Base-by-base conservation (phyloP, 2,329 filamentous ascomycete genomes). In the Salinomyces thailandicus region DNA sequence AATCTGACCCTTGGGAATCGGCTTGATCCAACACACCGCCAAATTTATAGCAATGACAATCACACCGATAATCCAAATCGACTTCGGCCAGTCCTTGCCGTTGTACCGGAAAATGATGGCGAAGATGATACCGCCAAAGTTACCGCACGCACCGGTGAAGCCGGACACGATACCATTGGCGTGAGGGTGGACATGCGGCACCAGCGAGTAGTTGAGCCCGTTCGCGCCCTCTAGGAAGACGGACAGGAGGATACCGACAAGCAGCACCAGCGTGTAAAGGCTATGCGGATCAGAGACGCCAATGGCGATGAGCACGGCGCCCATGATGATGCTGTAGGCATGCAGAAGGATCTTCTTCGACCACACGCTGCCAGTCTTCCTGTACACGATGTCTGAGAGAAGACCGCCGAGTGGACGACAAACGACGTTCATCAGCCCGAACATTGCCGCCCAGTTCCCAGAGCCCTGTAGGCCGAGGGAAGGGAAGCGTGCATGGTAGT, bases 141-240 rank as follows among this genome's bases (percentile, higher is more conserved):
- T 95, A 1, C 87, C 86, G 6, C 73, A 69, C 0, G 81, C 85
- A 7, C 87, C 87, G 0, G 85, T 80, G 22, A 83, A 66, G 9
- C 86, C 86, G 1, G 80, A 83, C 5, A 94, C 71, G 38, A 76
- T 63, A 59, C 85, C 86, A 59, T 93, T 94, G 42, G 85, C 83
- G 42, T 71, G 72, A 1, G 85, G 84, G 59, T 87, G 81, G 1
- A 93, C 80, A 55, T 94, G 87, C 3, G 86, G 85, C 16, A 94
- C 80, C 5, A 94, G 71, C 0, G 84, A 76, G 60, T 91, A 94
- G 62, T 84, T 91, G 27, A 84, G 78, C 0, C 87, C 87, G 55
- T 94, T 94, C 28, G 78, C 79, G 2, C 81, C 84, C 58, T 93
- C 85, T 29, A 86, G 62, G 64, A 93, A 93, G 55, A 93, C 71